Evolutionary conservation across 768 basidiomycete species (phyloP).

Genomic region (Collybia sp.): DNA sequence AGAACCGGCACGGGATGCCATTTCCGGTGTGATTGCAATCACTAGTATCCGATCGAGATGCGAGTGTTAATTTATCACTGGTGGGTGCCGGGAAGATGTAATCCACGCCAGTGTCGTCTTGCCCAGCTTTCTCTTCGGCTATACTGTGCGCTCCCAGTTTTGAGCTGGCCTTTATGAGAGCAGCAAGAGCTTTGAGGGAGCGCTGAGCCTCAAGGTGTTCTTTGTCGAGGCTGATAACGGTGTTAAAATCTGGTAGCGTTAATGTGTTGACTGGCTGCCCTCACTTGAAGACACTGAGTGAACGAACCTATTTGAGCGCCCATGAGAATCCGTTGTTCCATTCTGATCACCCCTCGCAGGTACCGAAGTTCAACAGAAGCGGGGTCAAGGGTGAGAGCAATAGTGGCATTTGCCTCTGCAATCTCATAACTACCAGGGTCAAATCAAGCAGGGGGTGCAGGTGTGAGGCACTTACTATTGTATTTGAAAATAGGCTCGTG

Average conservation of each 20-base stretch:
- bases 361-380: slow-evolving; percentile 13
- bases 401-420: slow-evolving; percentile 16
- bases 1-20: slow-evolving; percentile 48
- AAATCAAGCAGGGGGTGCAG: background rate
- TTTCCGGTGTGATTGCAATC: slow-evolving; percentile 51
- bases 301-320: slow-evolving; percentile 22
- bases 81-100: slow-evolving; percentile 28
- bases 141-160: slow-evolving; percentile 7
- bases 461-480: slow-evolving; percentile 8
- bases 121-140: background rate
- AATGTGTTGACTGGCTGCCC: too few relatives aligned
- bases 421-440: slow-evolving; percentile 9
- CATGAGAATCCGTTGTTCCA: slow-evolving; percentile 15
- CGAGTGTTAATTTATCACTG: slow-evolving; percentile 30
- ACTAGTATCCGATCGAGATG: slow-evolving; percentile 46
- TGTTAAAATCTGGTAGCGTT: slow-evolving; percentile 27
- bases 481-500: slow-evolving; percentile 8
- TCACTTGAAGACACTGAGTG: background rate
- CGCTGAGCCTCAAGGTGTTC: slow-evolving; percentile 19
- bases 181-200: slow-evolving; percentile 19
- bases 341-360: slow-evolving; percentile 13
- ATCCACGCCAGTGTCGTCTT: slow-evolving; percentile 18
- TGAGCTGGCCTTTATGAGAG: slow-evolving; percentile 13
- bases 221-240: slow-evolving; percentile 26
- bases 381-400: slow-evolving; percentile 17